Conservation (phyloP, 495 filamentous ascomycete species). For the Penicillium pulvis region DNA sequence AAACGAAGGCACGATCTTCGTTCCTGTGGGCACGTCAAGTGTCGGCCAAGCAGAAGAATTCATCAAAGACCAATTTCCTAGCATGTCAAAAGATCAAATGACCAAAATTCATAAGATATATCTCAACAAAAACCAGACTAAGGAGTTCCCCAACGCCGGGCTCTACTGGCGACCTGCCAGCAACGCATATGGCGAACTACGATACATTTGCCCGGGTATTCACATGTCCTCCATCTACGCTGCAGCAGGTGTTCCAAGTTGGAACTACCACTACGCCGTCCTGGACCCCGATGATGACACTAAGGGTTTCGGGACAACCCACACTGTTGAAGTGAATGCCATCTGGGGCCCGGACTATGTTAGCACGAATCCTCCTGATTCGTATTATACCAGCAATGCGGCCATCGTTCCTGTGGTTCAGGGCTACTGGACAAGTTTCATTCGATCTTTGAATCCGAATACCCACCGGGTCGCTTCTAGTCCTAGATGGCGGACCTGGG, state of each 20-base stretch:
- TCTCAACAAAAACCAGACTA: constrained; percentile 44
- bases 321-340: constrained; percentile 62
- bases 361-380: constrained; percentile 45
- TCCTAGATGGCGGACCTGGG: constrained; percentile 55
- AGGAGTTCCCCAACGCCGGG: constrained; percentile 44
- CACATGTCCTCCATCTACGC: constrained; percentile 53
- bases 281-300: constrained; percentile 48
- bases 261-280: constrained; percentile 71
- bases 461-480: constrained; percentile 40
- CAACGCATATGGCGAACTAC: constrained; percentile 69
- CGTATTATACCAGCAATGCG: constrained; percentile 56
- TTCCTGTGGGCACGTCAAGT: constrained; percentile 50
- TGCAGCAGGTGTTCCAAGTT: constrained; percentile 42
- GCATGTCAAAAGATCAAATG: constrained; percentile 54
- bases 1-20: constrained; percentile 70
- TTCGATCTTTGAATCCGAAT: constrained; percentile 66
- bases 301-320: constrained; percentile 60
- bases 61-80: constrained; percentile 64
- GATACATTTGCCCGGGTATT: constrained; percentile 72
- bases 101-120: constrained; percentile 59
- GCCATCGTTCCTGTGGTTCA: constrained; percentile 59
- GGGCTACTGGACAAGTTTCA: constrained; percentile 71
- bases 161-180: constrained; percentile 62
- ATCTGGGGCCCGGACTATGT: constrained; percentile 59
- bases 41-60: constrained; percentile 53